Evolutionary conservation across 1,139 yeast species (phyloP).

Genomic region (Suhomyces panamericanus): DNA sequence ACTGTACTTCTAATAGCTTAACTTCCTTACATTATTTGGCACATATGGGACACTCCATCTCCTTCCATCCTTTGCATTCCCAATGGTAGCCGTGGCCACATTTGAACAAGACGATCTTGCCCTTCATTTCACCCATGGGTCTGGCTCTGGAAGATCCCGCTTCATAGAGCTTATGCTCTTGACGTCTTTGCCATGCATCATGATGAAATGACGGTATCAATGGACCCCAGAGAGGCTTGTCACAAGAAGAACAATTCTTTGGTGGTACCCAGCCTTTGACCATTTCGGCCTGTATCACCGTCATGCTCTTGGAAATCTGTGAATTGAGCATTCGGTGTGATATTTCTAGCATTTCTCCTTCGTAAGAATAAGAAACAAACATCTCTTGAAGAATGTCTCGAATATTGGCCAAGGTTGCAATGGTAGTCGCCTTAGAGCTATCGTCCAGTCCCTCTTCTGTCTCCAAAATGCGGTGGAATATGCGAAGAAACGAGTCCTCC

Average conservation of each 20-base stretch:
- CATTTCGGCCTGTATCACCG: constrained; percentile 38
- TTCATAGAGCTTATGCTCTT: constrained; percentile 15
- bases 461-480: constrained; percentile 53
- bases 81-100: constrained; percentile 69
- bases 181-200: constrained; percentile 51
- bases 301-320: constrained; percentile 50
- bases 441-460: constrained; percentile 25
- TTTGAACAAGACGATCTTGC: constrained; percentile 33
- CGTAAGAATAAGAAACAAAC: constrained; percentile 64
- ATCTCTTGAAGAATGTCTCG: constrained; percentile 61
- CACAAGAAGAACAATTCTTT: constrained; percentile 70
- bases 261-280: constrained; percentile 60
- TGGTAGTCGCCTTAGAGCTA: constrained; percentile 16
- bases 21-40: too few species aligned
- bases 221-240: constrained; percentile 63
- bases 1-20: too few species aligned
- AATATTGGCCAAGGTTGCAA: constrained; percentile 58
- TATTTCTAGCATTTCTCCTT: constrained; percentile 55
- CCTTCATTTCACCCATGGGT: constrained; percentile 8
- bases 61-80: constrained; percentile 45
- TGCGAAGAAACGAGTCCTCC: constrained; percentile 45
- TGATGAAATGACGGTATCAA: constrained; percentile 45
- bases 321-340: constrained; percentile 55
- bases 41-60: constrained; percentile 14
- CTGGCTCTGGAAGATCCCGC: constrained; percentile 9